Base-by-base conservation (phyloP, 805 yeast species). In the Kluyveromyces siamensis region DNA sequence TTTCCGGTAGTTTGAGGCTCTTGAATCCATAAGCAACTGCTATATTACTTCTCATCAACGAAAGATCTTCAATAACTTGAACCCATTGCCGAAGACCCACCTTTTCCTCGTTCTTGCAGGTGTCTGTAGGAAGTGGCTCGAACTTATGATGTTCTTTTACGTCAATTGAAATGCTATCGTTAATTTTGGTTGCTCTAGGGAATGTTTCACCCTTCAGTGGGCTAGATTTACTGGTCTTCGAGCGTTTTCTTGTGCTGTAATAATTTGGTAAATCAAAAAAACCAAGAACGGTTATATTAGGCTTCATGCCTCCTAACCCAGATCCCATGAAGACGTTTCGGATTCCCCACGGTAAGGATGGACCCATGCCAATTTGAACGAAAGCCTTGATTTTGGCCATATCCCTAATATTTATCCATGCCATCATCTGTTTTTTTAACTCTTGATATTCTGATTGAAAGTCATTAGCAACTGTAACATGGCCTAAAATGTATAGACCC, bases 301-400 rank as follows among this genome's bases (percentile, higher is more conserved):
- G 99, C 58, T 80, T 84, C 99, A 93, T 93, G 11, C 96, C 97
- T 8, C 99, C 99, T n/a, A 93, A 71, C 0, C 99, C 99, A 2
- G 96, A 85, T 0, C 97, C 97, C 51, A 91, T 65, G 50, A 79
- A 89, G 9, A 93, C 89, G 62, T 91, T 91, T 52, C 99, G 73
- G 0, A 88, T 95, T 25, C 99, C 98, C 97, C 98, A 91, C 0
- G 89, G 84, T 40, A 93, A 72, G 1, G 84, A 76, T 0, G 96
- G 90, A 0, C 96, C 95, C 10, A 89, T 75, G 1, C 91, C 87
- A 44, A 93, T 80, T 61, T 93, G 99, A 7, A 93, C 93, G 73
- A 93, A 93, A 0, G 97, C 98, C 62, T 93, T 93, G 48, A 93
- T 79, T 35, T 79, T 76, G 1, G 85, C 74, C 53, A 83, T 55